Base-by-base conservation (phyloP, 176 grass and related monocot genomes). In the Paspalum notatum region DNA sequence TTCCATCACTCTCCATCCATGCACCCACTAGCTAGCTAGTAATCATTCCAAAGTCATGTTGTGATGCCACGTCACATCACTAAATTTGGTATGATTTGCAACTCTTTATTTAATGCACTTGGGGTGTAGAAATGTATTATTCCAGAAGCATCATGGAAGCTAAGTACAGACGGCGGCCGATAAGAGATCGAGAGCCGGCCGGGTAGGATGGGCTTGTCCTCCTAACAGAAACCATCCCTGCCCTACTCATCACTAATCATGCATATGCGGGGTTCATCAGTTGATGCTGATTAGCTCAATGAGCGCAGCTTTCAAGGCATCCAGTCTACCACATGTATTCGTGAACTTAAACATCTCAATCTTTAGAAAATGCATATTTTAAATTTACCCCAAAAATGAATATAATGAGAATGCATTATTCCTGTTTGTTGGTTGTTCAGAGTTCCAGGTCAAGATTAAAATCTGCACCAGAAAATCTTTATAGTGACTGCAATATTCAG, bases 221-320 rank as follows among this genome's bases (percentile, higher is more conserved):
- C 63, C 71, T 54, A 82, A 77, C 79, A 58, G 72, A 87, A 87
- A 21, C 47, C n/a, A 24, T 68, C 62, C 43, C 62, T 81, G 45
- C 52, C 71, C 78, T 76, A 70, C 79, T 54, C n/a, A 21, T 68
- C 42, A 46, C n/a, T 32, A n/a, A 79, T 85, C 46, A 70, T 47
- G 39, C n/a, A 6, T 41, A 51, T 32, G 55, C 20, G 25, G 27
- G 21, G 21, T 20, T 20, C 43, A 38, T 32, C 21, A 53, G 39
- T 41, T 21, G 25, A 72, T 78, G 62, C 25, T 84, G 49, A 79
- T 22, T 60, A 64, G 75, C 75, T 71, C 22, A 16, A 82, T 73
- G 46, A 64, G 22, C 68, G 24, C 58, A 65, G 48, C 58, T 64
- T 55, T 64, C 42, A 41, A 9, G 13, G 49, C 38, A 4, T 66